Evolutionary conservation across 805 yeast species (phyloP).

Genomic region (Saccharomycopsis sp.): DNA sequence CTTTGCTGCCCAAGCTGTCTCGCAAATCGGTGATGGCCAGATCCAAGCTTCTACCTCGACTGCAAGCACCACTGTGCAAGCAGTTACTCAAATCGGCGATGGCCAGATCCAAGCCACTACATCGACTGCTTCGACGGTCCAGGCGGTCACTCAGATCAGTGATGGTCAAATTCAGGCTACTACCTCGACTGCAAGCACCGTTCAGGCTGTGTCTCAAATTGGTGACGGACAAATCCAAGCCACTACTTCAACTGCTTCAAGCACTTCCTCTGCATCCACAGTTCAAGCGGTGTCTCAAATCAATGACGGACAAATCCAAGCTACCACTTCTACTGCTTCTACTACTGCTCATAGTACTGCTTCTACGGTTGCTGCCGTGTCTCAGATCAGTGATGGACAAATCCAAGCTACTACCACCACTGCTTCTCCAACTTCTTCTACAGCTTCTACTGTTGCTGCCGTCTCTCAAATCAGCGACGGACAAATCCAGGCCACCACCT

Average conservation of each 20-base stretch:
- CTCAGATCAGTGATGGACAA: constrained; percentile 39
- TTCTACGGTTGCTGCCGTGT: constrained; percentile 37
- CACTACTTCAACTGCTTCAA: constrained; percentile 21
- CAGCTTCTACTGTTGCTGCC: constrained; percentile 25
- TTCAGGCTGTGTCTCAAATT: constrained; percentile 34
- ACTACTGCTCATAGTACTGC: constrained; percentile 25
- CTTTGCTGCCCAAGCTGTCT: constrained; percentile 24
- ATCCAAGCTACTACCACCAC: constrained; percentile 28
- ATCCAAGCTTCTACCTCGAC: constrained; percentile 30
- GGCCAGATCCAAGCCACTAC: constrained; percentile 52
- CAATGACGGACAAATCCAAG: constrained; percentile 38
- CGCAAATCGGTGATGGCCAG: constrained; percentile 48
- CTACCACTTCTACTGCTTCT: constrained; percentile 25
- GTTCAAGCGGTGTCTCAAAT: constrained; percentile 38
- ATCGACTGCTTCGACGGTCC: constrained; percentile 26
- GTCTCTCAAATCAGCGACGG: constrained; percentile 38
- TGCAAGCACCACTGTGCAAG: constrained; percentile 25
- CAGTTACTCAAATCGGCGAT: constrained; percentile 47
- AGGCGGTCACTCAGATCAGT: constrained; percentile 33
- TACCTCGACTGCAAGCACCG: constrained; percentile 24
- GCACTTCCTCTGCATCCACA: constrained; percentile 31
- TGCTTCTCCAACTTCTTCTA: neutral
- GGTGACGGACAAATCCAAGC: constrained; percentile 48
- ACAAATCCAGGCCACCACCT: constrained; percentile 32
- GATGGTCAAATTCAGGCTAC: constrained; percentile 41